Evolutionary conservation across 331 rosid genomes (phyloP).

Genomic region (Spiraea crenata): DNA sequence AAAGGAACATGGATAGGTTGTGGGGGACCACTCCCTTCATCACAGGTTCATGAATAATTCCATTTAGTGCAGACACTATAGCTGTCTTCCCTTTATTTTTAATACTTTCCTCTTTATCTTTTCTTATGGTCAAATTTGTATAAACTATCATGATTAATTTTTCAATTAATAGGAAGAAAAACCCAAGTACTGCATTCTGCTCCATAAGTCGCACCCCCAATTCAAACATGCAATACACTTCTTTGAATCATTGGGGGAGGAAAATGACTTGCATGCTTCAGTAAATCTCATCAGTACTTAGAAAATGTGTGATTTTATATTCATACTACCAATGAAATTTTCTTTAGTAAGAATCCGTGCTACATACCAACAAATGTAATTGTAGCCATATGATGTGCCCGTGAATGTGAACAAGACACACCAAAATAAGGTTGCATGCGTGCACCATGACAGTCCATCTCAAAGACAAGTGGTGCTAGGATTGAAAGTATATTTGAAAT

Average conservation of each 20-base stretch:
- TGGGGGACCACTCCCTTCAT: not conserved
- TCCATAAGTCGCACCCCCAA: not conserved
- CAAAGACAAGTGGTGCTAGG: not conserved
- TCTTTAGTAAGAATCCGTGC: too few species aligned
- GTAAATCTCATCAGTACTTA: conserved; percentile 3
- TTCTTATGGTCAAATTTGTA: not conserved
- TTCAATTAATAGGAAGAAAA: not conserved
- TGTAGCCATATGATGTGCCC: too few species aligned
- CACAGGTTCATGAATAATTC: conserved; percentile 11
- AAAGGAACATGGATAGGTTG: conserved; percentile 1
- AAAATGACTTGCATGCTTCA: not conserved
- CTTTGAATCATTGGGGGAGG: not conserved
- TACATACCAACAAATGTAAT: too few species aligned
- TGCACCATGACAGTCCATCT: not conserved
- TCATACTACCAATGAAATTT: too few species aligned
- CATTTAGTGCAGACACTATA: not conserved
- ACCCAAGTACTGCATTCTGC: not conserved
- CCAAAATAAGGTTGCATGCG: not conserved
- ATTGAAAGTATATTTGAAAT: not conserved
- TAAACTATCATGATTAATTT: not conserved
- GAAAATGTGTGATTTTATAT: too few species aligned
- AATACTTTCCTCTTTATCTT: not conserved
- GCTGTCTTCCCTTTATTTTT: not conserved
- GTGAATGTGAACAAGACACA: not conserved
- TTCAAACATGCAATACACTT: not conserved